Conservation (phyloP, 805 yeast species). For the Saturnispora saitoi region DNA sequence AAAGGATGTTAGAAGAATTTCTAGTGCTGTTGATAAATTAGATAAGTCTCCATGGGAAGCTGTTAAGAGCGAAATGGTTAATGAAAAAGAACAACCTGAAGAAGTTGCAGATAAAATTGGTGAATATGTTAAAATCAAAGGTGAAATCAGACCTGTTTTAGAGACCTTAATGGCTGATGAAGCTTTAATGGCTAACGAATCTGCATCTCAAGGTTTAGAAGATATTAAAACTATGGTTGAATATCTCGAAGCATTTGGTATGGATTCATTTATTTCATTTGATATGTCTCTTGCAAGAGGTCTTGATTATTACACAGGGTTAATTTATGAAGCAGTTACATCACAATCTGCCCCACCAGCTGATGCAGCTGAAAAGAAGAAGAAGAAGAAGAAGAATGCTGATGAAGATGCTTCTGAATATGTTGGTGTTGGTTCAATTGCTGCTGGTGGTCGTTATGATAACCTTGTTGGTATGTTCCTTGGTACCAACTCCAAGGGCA, state of each 20-base stretch:
- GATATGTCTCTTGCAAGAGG: slow-evolving; percentile 97
- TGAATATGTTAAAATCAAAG: slow-evolving; percentile 78
- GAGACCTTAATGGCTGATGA: slow-evolving; percentile 48
- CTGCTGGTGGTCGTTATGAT: slow-evolving; percentile 98
- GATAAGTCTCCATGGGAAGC: slow-evolving; percentile 95
- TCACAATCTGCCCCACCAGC: slow-evolving; percentile 92
- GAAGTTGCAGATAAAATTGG: slow-evolving; percentile 93
- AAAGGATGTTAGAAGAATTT: slow-evolving; percentile 87
- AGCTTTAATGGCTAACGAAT: slow-evolving; percentile 49
- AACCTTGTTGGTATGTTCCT: slow-evolving; percentile 94
- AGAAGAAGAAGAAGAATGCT: slow-evolving; percentile 25
- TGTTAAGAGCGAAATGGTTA: slow-evolving; percentile 86
- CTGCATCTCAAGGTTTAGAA: slow-evolving; percentile 71
- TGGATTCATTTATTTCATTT: slow-evolving; percentile 59
- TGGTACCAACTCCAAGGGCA: slow-evolving; percentile 66
- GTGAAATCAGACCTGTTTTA: slow-evolving; percentile 59
- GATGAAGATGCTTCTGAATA: slow-evolving; percentile 92
- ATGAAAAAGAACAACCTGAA: slow-evolving; percentile 82
- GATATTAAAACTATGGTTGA: slow-evolving; percentile 72
- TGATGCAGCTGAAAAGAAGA: slow-evolving; percentile 55
- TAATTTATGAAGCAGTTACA: slow-evolving; percentile 94
- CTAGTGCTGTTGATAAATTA: slow-evolving; percentile 93
- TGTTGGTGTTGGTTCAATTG: slow-evolving; percentile 97
- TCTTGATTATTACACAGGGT: slow-evolving; percentile 93
- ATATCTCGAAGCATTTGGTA: slow-evolving; percentile 77